phyloP scores from a whole-genome alignment of 805 yeast species.

The Naumovozyma castellii region DNA sequence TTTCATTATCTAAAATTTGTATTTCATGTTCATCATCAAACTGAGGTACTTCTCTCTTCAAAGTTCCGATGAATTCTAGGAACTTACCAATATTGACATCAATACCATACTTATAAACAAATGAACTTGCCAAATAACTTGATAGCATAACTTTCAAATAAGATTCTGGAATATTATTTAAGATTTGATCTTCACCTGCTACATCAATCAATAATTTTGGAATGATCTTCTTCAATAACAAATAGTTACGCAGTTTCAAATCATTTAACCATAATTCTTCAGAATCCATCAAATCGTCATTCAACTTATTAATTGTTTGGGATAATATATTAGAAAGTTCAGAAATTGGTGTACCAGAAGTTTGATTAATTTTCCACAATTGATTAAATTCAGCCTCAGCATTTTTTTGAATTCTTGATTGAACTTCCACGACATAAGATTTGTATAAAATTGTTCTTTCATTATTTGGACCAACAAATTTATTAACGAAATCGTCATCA shows the following conservation, averaged over 20 bases:
- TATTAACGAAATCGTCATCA: conserved; percentile 66
- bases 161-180: conserved; percentile 74
- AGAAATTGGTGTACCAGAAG: conserved; percentile 51
- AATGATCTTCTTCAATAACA: conserved; percentile 62
- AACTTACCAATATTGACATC: conserved; percentile 73
- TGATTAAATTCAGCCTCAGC: conserved; percentile 81
- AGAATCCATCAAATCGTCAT: conserved; percentile 75
- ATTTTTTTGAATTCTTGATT: conserved; percentile 60
- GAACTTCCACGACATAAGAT: conserved; percentile 78
- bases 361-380: conserved; percentile 66
- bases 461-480: conserved; percentile 46
- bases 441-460: conserved; percentile 65
- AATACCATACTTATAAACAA: conserved; percentile 69
- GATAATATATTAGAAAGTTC: conserved; percentile 78
- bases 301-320: conserved; percentile 70
- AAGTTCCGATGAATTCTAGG: conserved; percentile 55
- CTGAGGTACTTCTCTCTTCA: conserved; percentile 34
- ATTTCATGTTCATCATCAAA: too few relatives aligned
- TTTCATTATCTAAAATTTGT: too few relatives aligned
- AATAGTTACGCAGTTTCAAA: conserved; percentile 56
- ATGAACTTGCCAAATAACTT: conserved; percentile 72
- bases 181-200: conserved; percentile 57
- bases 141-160: conserved; percentile 86
- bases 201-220: conserved; percentile 62
- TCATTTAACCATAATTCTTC: conserved; percentile 82